A percentile compares a stretch with the other conserved stretches of the same genome.
Conservation (phyloP, 75 land plant genomes). For the Isoetes taiwanensis region DNA sequence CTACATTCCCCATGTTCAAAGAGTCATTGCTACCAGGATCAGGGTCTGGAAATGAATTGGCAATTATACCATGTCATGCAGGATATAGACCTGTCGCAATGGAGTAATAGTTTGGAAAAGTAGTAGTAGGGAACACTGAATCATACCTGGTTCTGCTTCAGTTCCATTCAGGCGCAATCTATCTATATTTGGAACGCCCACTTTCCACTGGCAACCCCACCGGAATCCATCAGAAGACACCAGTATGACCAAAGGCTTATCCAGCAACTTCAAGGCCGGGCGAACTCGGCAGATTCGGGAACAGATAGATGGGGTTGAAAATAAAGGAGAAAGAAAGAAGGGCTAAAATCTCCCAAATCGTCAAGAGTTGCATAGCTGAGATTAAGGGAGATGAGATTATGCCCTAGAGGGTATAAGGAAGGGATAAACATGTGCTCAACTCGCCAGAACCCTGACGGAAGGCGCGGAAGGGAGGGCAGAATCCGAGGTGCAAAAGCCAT, state of each 20-base stretch:
- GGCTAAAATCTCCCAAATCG: no score
- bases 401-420: no score
- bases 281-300: no score
- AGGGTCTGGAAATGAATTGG: conserved; percentile 56
- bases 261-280: conserved; percentile 36
- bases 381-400: no score
- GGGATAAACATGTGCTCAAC: no score
- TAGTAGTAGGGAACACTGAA: conserved; percentile 80
- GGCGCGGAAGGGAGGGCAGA: no score
- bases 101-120: conserved; percentile 95
- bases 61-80: conserved; percentile 72
- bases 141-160: conserved; percentile 64
- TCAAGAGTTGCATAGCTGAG: no score
- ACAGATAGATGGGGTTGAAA: no score
- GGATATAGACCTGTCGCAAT: conserved; percentile 95
- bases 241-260: conserved; percentile 47
- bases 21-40: conserved; percentile 33
- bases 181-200: conserved; percentile 48
- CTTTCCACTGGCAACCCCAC: conserved; percentile 77
- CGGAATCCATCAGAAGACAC: conserved; percentile 86
- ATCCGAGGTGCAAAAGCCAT: no score
- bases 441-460: no score
- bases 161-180: conserved; percentile 63
- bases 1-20: conserved; percentile 44
- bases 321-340: no score